A percentile compares a stretch with the other conserved stretches of the same genome.
Conservation (phyloP, 768 basidiomycete genomes). For the Podaxis sp. region DNA sequence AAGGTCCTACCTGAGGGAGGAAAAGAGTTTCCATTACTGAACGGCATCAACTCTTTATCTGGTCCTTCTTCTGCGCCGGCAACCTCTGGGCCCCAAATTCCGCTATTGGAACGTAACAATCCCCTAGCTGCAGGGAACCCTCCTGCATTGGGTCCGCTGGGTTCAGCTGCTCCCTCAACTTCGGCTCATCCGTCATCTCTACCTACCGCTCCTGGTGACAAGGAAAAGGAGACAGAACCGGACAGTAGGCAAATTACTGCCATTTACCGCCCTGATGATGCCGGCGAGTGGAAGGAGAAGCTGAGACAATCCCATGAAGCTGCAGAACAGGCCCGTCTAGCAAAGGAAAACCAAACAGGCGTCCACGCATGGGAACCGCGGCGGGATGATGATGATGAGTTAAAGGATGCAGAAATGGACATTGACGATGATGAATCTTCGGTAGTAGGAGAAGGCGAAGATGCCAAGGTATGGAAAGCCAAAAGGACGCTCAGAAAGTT, state of each 20-base stretch:
- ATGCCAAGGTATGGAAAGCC: slow-evolving; percentile 78
- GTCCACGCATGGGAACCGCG: slow-evolving; percentile 53
- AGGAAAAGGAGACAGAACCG: slow-evolving; percentile 46
- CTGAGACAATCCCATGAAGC: slow-evolving; percentile 65
- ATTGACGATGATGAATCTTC: slow-evolving; percentile 65
- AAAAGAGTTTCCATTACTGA: slow-evolving; percentile 69
- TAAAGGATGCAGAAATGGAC: slow-evolving; percentile 70
- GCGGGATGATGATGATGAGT: slow-evolving; percentile 60
- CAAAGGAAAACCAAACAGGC: slow-evolving; percentile 36
- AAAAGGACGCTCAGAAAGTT: slow-evolving; percentile 88
- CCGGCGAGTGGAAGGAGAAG: slow-evolving; percentile 85
- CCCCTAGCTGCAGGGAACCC: slow-evolving; percentile 36
- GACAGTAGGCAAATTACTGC: slow-evolving; percentile 65
- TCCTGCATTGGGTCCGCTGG: background rate
- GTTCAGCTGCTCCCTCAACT: background rate
- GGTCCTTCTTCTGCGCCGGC: slow-evolving; percentile 51
- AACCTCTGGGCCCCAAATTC: slow-evolving; percentile 39
- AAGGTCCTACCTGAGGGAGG: slow-evolving; percentile 76
- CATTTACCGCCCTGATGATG: slow-evolving; percentile 86
- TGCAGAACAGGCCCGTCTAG: slow-evolving; percentile 49
- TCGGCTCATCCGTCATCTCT: slow-evolving; percentile 31
- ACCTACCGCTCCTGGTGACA: slow-evolving; percentile 35
- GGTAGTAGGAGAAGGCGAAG: slow-evolving; percentile 67
- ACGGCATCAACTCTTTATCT: slow-evolving; percentile 56
- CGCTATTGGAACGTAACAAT: slow-evolving; percentile 53